Evolutionary conservation across 352 stramenopile species (phyloP), one percentile per base, ranked within the genome.

Genomic region (Chrysophaeum taylorii): DNA sequence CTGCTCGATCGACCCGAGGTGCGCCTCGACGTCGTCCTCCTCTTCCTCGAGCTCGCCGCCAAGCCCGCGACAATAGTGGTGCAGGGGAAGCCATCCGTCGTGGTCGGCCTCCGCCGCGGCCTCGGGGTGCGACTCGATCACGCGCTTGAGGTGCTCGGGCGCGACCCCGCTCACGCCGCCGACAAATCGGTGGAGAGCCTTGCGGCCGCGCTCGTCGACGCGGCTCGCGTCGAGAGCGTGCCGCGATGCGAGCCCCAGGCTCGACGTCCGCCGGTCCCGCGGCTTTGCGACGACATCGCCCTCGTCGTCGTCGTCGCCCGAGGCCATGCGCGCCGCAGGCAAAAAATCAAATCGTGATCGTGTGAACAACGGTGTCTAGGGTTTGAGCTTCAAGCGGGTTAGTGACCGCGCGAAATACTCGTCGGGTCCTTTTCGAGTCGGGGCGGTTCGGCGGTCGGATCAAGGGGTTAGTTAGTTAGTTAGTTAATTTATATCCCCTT

Each of bases 101-200:
- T 66, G 5, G 57, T 66, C 57, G 2, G 33, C 57, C 2, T 66
- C 14, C 9, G 14, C 5, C 12, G 33, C 31, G 2, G 57, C 57
- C 35, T 66, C 57, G 33, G 57, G 57, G 57, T 66, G 57, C 33
- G 33, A 31, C 1, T 66, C 57, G 57, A 66, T 7, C 33, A 66
- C 57, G 1, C 57, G 31, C 31, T 33, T 16, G 12, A 66, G 57
- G 35, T 66, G 57, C 33, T 66, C 57, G 12, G 57, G 33, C 33
- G 57, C 31, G 12, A 45, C 35, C 23, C 27, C 1, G 4, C 12
- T 14, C 2, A 7, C 18, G 31, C 14, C 57, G 33, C 14, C 27
- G 45, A 57, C 45, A 36, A 66, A 66, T 9, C 57, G 57, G 57
- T 66, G 57, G 5, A 66, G n/a, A 1, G 57, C 57, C n/a, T 66